phyloP scores from a whole-genome alignment of 345 rosid genomes.

The Clausena lansium region DNA sequence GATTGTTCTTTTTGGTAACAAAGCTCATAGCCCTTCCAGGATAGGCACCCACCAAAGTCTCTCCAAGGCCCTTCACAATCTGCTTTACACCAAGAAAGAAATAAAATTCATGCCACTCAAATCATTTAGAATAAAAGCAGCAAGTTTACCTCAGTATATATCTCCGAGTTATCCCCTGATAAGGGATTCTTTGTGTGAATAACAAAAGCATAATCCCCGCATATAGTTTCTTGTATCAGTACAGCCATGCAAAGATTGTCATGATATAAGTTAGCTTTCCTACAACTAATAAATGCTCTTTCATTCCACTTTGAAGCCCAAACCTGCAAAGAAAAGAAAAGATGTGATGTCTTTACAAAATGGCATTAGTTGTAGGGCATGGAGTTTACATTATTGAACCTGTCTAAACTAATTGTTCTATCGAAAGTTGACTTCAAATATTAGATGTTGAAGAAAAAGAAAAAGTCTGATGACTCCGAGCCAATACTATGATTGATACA shows the following conservation, averaged over 20 bases:
- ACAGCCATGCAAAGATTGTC: conserved; percentile 38
- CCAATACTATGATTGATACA: not conserved
- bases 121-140: not conserved
- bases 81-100: conserved; percentile 11
- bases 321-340: conserved; percentile 22
- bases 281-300: conserved; percentile 39
- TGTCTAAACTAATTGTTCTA: not conserved
- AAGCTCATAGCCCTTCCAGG: conserved; percentile 47
- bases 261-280: conserved; percentile 35
- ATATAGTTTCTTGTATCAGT: conserved; percentile 40
- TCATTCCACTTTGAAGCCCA: conserved; percentile 59
- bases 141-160: conserved; percentile 37
- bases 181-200: conserved; percentile 44
- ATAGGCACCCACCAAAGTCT: conserved; percentile 42
- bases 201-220: conserved; percentile 45
- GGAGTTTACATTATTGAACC: not conserved
- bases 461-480: not conserved
- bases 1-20: conserved; percentile 31
- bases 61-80: conserved; percentile 50
- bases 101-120: not conserved
- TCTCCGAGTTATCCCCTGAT: conserved; percentile 39
- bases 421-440: not conserved
- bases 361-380: not conserved
- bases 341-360: not conserved
- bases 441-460: not conserved